Evolutionary conservation across 2,329 filamentous ascomycete genomes (phyloP).

Genomic region (Lasiodiplodia citricola): DNA sequence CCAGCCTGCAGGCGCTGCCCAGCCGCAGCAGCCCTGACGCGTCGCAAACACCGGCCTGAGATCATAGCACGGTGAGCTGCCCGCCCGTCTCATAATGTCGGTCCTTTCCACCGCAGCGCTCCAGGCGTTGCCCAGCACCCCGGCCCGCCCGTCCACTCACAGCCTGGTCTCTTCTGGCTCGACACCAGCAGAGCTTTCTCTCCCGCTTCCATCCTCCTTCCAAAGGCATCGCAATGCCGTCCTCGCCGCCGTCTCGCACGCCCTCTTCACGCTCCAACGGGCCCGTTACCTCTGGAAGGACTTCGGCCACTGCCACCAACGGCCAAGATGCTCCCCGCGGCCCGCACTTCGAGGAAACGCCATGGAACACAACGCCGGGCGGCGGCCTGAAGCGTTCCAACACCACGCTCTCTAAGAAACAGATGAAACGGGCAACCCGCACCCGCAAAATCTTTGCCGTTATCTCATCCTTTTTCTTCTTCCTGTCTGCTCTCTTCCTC

Average conservation of each 20-base stretch:
- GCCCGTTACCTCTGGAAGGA: constrained; percentile 5
- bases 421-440: constrained; percentile 48
- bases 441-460: constrained; percentile 66
- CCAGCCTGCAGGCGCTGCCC: constrained; percentile 21
- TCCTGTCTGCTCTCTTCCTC: constrained; percentile 77
- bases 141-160: neutral
- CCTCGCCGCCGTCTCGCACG: constrained; percentile 15
- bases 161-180: constrained; percentile 6
- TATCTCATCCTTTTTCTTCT: constrained; percentile 71
- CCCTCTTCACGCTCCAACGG: constrained; percentile 4
- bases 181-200: constrained; percentile 14
- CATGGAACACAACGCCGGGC: constrained; percentile 19
- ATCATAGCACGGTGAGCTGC: constrained; percentile 20
- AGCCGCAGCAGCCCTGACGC: constrained; percentile 21
- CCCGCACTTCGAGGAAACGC: constrained; percentile 17
- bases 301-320: neutral
- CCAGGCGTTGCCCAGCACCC: constrained; percentile 1
- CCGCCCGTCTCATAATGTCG: constrained; percentile 26
- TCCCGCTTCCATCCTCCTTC: neutral
- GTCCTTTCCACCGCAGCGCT: constrained; percentile 20
- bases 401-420: constrained; percentile 38
- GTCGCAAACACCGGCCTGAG: constrained; percentile 21
- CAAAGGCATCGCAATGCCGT: constrained; percentile 15
- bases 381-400: constrained; percentile 24
- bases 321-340: constrained; percentile 8